A percentile compares a stretch with the other conserved stretches of the same genome.
phyloP scores from a whole-genome alignment of 495 filamentous ascomycete species.

The Neurospora sp. region DNA sequence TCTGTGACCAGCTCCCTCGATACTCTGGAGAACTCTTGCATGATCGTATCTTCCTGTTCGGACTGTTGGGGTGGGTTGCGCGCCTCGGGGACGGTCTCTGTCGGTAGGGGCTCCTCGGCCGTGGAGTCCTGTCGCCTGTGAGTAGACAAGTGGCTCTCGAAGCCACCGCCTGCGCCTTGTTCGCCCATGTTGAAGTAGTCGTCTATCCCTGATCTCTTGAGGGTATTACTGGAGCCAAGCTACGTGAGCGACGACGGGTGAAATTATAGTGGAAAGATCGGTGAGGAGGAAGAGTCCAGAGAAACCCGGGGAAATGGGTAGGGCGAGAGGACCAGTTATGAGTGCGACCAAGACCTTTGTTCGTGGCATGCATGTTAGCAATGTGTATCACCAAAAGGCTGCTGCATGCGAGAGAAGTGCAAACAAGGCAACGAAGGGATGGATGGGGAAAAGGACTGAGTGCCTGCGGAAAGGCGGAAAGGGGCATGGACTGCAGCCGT shows the following conservation, averaged over 20 bases:
- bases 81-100: constrained; percentile 18
- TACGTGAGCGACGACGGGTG: not conserved
- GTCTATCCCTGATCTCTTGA: not conserved
- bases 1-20: constrained; percentile 8
- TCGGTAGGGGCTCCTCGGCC: constrained; percentile 20
- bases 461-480: constrained; percentile 25
- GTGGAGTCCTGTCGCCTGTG: constrained; percentile 25
- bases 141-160: constrained; percentile 33
- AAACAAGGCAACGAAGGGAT: constrained; percentile 11
- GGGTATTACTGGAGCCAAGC: not conserved
- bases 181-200: constrained; percentile 27
- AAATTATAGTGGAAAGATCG: not conserved
- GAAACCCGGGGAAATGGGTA: not conserved
- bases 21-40: constrained; percentile 15
- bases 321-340: not conserved
- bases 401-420: not conserved
- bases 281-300: not conserved
- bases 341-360: not conserved
- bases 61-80: constrained; percentile 14
- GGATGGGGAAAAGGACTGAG: constrained; percentile 25
- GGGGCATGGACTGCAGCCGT: constrained; percentile 27
- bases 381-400: not conserved
- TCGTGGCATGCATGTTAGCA: not conserved
- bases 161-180: constrained; percentile 34
- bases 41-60: constrained; percentile 6